Percentiles rank a stretch among this genome's conserved stretches.
These are phyloP conservation scores for Salix brachista DNA, from an alignment of 345 rosid genomes.

Conservation along the genomic window DNA sequence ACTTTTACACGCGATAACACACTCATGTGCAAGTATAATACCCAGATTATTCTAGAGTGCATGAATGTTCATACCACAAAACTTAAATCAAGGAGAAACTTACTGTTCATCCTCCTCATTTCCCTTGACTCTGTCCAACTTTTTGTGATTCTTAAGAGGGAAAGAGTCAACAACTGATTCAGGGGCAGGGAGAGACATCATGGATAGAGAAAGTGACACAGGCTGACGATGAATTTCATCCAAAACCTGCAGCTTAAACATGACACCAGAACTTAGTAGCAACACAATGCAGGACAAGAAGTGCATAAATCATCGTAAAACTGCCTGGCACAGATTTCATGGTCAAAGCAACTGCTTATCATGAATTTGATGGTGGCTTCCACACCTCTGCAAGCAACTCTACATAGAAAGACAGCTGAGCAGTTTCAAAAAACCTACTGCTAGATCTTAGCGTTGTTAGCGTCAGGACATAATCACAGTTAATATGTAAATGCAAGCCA, in stretches of 20 bases:
- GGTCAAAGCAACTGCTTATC: not conserved
- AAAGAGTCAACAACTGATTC: slow-evolving; percentile 67
- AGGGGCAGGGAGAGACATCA: slow-evolving; percentile 52
- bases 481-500: not conserved
- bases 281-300: not conserved
- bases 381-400: not conserved
- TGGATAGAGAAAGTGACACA: slow-evolving; percentile 44
- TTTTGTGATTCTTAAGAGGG: slow-evolving; percentile 56
- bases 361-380: not conserved
- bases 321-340: not conserved
- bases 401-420: not conserved
- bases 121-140: slow-evolving; percentile 22
- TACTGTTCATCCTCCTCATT: slow-evolving; percentile 51
- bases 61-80: not conserved
- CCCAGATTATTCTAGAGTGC: not conserved
- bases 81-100: slow-evolving; percentile 21
- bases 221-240: slow-evolving; percentile 73
- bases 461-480: not conserved
- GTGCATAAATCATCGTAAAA: not conserved
- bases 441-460: no score
- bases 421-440: not conserved
- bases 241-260: slow-evolving; percentile 46
- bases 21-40: not conserved
- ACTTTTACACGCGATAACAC: not conserved
- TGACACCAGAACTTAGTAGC: slow-evolving; percentile 7